Evolutionary conservation across 495 filamentous ascomycete genomes (phyloP), one percentile per base, ranked within the genome.

Genomic region (Lasiosphaeria ovina): DNA sequence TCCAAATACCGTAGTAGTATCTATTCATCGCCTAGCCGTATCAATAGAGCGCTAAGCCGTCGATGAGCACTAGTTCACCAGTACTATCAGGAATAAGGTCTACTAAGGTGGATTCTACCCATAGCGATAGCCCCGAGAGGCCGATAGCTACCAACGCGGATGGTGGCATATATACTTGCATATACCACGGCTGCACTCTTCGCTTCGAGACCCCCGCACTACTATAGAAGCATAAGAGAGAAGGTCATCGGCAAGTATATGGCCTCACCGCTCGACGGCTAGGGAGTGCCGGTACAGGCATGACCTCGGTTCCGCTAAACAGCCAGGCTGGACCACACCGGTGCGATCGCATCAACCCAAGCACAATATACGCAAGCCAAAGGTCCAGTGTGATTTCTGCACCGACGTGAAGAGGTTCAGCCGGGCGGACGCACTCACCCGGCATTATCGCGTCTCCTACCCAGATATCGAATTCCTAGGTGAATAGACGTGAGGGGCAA

Each of bases 351-450:
- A 91, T 90, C 74, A 98, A 98, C 76, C 94, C 94, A 1, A 92
- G 90, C 94, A 98, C 80, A 97, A 96, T 66, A 88, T 87, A 4
- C 83, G 87, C 66, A 96, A 97, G 83, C 86, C 90, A 68, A 98
- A 98, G 76, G 92, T 96, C 14, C 87, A 91, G 24, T 98, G 93
- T 73, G 86, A 92, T 55, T 76, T 94, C 47, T 98, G 93, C 76
- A 92, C 89, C 14, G 92, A 97, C 62, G 92, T 96, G 71, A 98
- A 97, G 81, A 93, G 90, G 1, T 98, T 97, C 69, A 92, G 88
- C 58, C 85, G 93, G 62, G 92, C 90, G 64, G 93, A 97, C 77
- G 93, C 83, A 3, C 81, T 98, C 38, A 97, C 93, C 12, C 81
- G 93, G 59, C 93, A 98, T 74, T 93, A 95, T 83, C 86, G 91